Percentiles rank a stretch among this genome's conserved stretches.
phyloP scores from a whole-genome alignment of 169 alveolate genomes.

The Plasmodium coatneyi region DNA sequence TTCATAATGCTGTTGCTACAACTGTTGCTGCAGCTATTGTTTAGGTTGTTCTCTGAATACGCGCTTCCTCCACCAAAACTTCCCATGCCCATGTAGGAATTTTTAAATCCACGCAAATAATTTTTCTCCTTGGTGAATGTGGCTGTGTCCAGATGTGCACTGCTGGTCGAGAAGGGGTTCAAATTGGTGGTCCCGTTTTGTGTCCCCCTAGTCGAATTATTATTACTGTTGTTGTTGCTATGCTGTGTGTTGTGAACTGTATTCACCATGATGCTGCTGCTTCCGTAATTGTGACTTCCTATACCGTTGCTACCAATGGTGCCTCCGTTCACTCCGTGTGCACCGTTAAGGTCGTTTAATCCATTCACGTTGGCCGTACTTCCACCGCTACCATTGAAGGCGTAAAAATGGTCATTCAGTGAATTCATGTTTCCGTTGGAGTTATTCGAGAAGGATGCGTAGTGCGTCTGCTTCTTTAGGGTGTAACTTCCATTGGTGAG shows the following conservation, averaged over 20 bases:
- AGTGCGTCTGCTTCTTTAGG: conserved; percentile 44
- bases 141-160: not conserved
- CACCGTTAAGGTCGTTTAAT: not conserved
- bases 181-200: not conserved
- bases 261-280: not conserved
- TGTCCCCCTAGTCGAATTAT: conserved; percentile 1
- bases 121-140: conserved; percentile 8
- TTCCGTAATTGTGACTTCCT: not conserved
- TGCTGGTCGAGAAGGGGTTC: conserved; percentile 2
- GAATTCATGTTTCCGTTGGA: conserved; percentile 1
- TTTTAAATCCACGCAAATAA: conserved; percentile 1
- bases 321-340: not conserved
- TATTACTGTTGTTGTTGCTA: not conserved
- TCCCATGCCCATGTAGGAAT: not conserved
- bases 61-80: not conserved
- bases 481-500: conserved; percentile 1
- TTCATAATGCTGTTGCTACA: not conserved
- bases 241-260: not conserved
- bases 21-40: not conserved
- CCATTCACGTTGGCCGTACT: not conserved
- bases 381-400: not conserved
- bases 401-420: not conserved
- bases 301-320: not conserved
- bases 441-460: conserved; percentile 42
- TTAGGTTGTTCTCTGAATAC: not conserved